phyloP scores from a whole-genome alignment of 1,139 yeast genomes.

The Casaregolazyma suthepensis region DNA sequence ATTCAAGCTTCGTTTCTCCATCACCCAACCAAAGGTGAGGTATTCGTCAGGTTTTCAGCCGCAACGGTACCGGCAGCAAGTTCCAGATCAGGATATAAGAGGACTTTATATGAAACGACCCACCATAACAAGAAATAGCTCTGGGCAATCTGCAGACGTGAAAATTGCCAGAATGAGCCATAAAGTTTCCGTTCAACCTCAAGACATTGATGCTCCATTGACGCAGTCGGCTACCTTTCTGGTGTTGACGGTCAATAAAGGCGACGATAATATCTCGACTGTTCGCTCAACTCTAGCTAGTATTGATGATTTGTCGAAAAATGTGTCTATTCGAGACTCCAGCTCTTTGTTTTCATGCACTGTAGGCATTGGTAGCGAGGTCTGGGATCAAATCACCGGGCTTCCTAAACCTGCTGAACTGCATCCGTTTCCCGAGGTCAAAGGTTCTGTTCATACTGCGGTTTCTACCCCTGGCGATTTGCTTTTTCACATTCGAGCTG shows the following conservation, averaged over 20 bases:
- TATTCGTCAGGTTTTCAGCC: neutral
- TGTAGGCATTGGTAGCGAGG: slow-evolving; percentile 18
- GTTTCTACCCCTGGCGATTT: slow-evolving; percentile 22
- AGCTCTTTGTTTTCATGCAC: slow-evolving; percentile 12
- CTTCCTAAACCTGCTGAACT: slow-evolving; percentile 16
- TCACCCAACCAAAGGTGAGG: neutral
- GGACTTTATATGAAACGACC: neutral
- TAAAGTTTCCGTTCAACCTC: neutral
- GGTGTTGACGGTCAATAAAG: slow-evolving; percentile 1
- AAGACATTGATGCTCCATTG: slow-evolving; percentile 6
- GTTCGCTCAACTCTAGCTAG: slow-evolving; percentile 5
- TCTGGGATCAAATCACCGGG: slow-evolving; percentile 13
- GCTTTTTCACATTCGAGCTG: slow-evolving; percentile 18
- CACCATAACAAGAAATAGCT: neutral
- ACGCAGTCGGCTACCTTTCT: slow-evolving; percentile 8
- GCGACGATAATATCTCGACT: neutral
- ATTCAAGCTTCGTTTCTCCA: neutral
- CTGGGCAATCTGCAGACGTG: neutral
- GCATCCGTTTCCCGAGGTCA: slow-evolving; percentile 17
- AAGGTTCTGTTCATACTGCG: slow-evolving; percentile 17
- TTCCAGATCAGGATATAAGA: neutral
- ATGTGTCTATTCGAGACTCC: slow-evolving; percentile 8
- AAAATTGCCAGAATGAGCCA: neutral
- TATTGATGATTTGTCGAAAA: slow-evolving; percentile 6
- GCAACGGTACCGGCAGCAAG: neutral